Evolutionary conservation across 495 filamentous ascomycete species (phyloP).

Genomic region (Opeltia flavorubescens): DNA sequence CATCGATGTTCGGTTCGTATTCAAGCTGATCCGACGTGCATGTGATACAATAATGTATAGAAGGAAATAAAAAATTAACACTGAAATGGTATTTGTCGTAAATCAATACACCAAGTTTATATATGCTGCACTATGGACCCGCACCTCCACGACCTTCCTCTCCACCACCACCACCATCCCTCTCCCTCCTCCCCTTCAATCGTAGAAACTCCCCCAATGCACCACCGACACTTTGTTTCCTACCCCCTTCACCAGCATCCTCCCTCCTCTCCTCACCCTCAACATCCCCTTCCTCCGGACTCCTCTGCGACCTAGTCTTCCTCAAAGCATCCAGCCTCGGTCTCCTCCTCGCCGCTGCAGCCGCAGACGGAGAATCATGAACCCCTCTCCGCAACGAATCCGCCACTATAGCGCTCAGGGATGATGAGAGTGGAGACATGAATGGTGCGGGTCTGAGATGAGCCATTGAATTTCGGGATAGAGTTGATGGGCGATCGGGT

Average conservation of each 20-base stretch:
- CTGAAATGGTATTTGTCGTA: too few relatives aligned
- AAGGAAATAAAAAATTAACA: too few relatives aligned
- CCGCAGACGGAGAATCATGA: constrained; percentile 11
- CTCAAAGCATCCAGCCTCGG: constrained; percentile 5
- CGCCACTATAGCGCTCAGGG: constrained; percentile 45
- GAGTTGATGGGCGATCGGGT: constrained; percentile 10
- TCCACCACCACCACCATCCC: not conserved
- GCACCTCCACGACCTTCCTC: not conserved
- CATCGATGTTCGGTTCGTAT: too few relatives aligned
- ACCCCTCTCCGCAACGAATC: constrained; percentile 44
- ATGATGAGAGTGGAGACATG: constrained; percentile 36
- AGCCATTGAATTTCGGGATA: constrained; percentile 13
- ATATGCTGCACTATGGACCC: not conserved
- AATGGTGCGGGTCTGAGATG: constrained; percentile 35
- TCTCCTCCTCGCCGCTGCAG: constrained; percentile 6
- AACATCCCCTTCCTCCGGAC: constrained; percentile 1
- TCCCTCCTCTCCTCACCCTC: not conserved
- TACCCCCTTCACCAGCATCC: not conserved
- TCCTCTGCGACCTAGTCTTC: constrained; percentile 1
- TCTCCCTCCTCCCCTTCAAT: constrained; percentile 1
- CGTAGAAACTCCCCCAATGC: constrained; percentile 9
- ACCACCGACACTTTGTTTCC: constrained; percentile 12
- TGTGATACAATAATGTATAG: too few relatives aligned
- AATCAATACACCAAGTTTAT: too few relatives aligned
- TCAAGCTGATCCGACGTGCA: too few relatives aligned